Evolutionary conservation across 805 yeast genomes (phyloP), one percentile per base, ranked within the genome.

Genomic region (Maudiozyma bulderi): DNA sequence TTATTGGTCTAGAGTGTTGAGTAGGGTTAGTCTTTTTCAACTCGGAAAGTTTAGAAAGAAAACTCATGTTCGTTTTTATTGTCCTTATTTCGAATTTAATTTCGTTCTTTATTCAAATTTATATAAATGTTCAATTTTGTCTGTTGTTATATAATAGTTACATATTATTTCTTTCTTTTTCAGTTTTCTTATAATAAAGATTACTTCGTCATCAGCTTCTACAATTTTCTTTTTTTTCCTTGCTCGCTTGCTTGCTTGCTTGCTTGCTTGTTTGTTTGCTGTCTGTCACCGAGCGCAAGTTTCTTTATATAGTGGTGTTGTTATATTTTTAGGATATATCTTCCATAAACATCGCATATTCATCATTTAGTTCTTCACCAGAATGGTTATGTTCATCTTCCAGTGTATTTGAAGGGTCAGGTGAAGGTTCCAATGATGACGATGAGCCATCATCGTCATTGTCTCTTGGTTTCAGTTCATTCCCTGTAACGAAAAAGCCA

Each of bases 301-400:
- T 20, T 20, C 26, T 4, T 11, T n/a, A 35, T n/a, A 35, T 34
- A 2, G 11, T 13, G 11, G n/a, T 35, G 14, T 35, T n/a, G 13
- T n/a, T 35, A n/a, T 13, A 11, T 35, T 13, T 8, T 40, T 30
- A 40, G 8, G 33, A 11, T 28, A 40, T 28, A 14, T 66, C 69
- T 13, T 63, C 57, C 57, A 65, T 54, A 43, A 66, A 68, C 26
- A 60, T 61, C n/a, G 61, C 67, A 40, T 61, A 61, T 35, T 63
- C 63, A 3, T 60, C 66, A 37, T 55, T 60, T 13, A 50, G 34
- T 10, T 35, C 45, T 8, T 50, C 35, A 14, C 13, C 30, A 10
- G 34, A 15, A 9, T 14, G 9, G 14, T 13, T 14, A 13, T 6
- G 33, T 26, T 57, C 60, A 29, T 62, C 65, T 34, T 58, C 26